Evolutionary conservation across 2,329 filamentous ascomycete species (phyloP).

Genomic region (Scedosporium aurantiacum): DNA sequence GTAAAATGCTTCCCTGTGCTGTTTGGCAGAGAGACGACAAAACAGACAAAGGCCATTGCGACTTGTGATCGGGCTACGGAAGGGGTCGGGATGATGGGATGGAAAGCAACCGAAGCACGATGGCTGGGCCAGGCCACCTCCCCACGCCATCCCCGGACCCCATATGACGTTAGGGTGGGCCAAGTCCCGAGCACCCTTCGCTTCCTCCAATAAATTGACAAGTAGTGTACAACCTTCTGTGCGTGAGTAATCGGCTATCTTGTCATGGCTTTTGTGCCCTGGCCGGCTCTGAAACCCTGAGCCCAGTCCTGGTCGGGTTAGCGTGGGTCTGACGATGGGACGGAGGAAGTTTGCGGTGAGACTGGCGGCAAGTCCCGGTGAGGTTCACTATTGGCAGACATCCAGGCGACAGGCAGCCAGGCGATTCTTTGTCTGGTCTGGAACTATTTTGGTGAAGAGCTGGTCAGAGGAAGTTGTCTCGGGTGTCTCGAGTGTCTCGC

Average conservation of each 20-base stretch:
- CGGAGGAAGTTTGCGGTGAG: conserved; percentile 5
- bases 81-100: neutral
- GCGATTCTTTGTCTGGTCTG: neutral
- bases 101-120: neutral
- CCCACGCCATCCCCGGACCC: neutral
- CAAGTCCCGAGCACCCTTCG: neutral
- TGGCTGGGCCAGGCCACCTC: neutral
- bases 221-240: neutral
- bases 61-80: neutral
- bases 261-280: neutral
- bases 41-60: neutral
- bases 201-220: neutral
- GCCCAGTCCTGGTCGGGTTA: neutral
- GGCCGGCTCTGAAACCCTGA: neutral
- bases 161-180: neutral
- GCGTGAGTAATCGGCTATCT: neutral
- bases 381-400: neutral
- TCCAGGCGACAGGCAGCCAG: too few species aligned
- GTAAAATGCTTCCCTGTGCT: neutral
- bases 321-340: neutral
- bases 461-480: too few species aligned
- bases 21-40: neutral
- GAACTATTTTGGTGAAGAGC: neutral
- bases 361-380: conserved; percentile 5
- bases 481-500: too few species aligned